These are phyloP conservation scores for Alternaria solani DNA, from an alignment of 2,329 filamentous ascomycete species.

Conservation along the genomic window DNA sequence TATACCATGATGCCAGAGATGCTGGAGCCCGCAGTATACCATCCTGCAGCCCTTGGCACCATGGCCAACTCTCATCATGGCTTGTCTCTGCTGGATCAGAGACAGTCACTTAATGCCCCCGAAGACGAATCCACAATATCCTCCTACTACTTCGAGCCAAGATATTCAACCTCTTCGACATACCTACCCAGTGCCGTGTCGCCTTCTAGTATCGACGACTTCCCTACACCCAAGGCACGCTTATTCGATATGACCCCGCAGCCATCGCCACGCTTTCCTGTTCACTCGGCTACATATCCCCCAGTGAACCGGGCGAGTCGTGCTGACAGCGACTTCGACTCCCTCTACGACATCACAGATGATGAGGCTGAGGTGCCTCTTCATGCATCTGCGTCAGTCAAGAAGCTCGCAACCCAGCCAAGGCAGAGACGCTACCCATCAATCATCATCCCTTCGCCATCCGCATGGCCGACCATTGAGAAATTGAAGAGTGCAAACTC, in stretches of 20 bases:
- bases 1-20: conserved; percentile 56
- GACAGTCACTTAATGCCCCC: conserved; percentile 68
- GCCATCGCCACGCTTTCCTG: conserved; percentile 60
- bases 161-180: conserved; percentile 42
- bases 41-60: conserved; percentile 38
- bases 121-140: conserved; percentile 54
- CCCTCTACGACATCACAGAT: conserved; percentile 86
- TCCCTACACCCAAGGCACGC: conserved; percentile 74
- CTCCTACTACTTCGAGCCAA: conserved; percentile 51
- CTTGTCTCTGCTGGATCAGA: conserved; percentile 64
- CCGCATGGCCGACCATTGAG: conserved; percentile 65
- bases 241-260: conserved; percentile 62
- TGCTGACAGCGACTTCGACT: conserved; percentile 79
- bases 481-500: conserved; percentile 65
- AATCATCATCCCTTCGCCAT: conserved; percentile 66
- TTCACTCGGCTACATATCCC: conserved; percentile 48
- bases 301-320: conserved; percentile 71
- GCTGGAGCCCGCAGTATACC: conserved; percentile 61
- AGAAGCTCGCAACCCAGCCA: conserved; percentile 45
- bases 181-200: conserved; percentile 45
- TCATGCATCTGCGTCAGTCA: conserved; percentile 62
- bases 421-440: conserved; percentile 63
- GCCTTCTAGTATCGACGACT: conserved; percentile 64
- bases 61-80: conserved; percentile 35
- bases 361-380: conserved; percentile 68